Evolutionary conservation across 257 asterid genomes (phyloP).

Genomic region (Lycium barbarum): DNA sequence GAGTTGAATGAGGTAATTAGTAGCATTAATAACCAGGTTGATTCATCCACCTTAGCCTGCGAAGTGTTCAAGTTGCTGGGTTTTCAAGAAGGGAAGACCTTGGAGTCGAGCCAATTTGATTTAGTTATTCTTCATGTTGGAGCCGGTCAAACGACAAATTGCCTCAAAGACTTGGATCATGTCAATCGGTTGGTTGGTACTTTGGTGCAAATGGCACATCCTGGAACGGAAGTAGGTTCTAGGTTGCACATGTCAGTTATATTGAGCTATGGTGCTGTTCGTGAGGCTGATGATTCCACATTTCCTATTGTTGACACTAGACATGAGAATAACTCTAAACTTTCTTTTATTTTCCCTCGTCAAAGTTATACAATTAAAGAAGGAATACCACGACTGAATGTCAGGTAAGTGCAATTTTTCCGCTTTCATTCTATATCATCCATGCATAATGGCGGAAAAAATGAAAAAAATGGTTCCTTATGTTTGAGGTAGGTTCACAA

Average conservation of each 20-base stretch:
- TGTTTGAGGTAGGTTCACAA: too few relatives aligned
- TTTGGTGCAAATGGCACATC: slow-evolving; percentile 44
- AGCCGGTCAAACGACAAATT: slow-evolving; percentile 50
- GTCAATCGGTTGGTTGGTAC: slow-evolving; percentile 66
- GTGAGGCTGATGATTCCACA: slow-evolving; percentile 44
- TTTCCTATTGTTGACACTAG: slow-evolving; percentile 43
- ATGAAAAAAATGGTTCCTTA: too few relatives aligned
- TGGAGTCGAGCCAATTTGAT: slow-evolving; percentile 62
- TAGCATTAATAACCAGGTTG: slow-evolving; percentile 31
- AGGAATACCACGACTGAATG: slow-evolving; percentile 63
- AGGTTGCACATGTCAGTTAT: slow-evolving; percentile 77
- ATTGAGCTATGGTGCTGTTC: slow-evolving; percentile 75
- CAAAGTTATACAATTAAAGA: slow-evolving; percentile 82
- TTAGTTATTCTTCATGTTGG: slow-evolving; percentile 66
- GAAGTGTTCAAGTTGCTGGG: slow-evolving; percentile 73
- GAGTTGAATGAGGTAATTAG: slow-evolving; percentile 48
- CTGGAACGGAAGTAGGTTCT: slow-evolving; percentile 58
- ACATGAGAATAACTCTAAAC: slow-evolving; percentile 43
- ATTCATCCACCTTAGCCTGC: slow-evolving; percentile 45
- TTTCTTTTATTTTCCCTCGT: slow-evolving; percentile 59
- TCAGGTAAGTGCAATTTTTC: slow-evolving; percentile 55
- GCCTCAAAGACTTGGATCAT: slow-evolving; percentile 49
- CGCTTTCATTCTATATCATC: background rate
- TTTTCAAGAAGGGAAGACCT: slow-evolving; percentile 65
- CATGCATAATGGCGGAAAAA: background rate